Conservation (phyloP, 2,329 filamentous ascomycete genomes). For the Aspergillus proliferans region DNA sequence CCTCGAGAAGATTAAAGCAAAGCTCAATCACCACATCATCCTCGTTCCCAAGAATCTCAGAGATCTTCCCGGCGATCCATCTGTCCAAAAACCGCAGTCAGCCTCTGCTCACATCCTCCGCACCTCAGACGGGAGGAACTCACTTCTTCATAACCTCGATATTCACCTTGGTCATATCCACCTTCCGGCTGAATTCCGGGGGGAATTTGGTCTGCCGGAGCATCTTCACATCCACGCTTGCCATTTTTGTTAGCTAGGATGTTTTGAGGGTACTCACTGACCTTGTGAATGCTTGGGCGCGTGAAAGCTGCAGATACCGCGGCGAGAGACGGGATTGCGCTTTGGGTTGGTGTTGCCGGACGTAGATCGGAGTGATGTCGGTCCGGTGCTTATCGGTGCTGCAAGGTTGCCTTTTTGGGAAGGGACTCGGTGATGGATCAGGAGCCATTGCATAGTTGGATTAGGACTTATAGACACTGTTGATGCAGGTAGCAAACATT, state of each 20-base stretch:
- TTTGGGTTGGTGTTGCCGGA: constrained; percentile 5
- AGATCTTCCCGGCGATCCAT: constrained; percentile 89
- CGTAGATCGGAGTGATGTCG: constrained; percentile 8
- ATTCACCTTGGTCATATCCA: constrained; percentile 96
- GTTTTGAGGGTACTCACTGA: neutral
- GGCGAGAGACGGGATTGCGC: constrained; percentile 6
- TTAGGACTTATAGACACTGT: too few relatives aligned
- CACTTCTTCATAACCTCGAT: constrained; percentile 97
- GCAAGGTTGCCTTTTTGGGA: too few relatives aligned
- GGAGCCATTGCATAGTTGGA: too few relatives aligned
- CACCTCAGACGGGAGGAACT: constrained; percentile 27
- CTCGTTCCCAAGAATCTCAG: constrained; percentile 80
- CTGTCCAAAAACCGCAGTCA: constrained; percentile 42
- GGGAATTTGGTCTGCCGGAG: constrained; percentile 90
- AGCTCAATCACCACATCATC: constrained; percentile 95
- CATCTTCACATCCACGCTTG: constrained; percentile 80
- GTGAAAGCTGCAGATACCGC: neutral
- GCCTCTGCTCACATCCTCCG: neutral
- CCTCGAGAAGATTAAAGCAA: constrained; percentile 64
- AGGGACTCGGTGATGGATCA: too few relatives aligned
- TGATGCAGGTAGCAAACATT: too few relatives aligned
- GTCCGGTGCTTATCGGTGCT: constrained; percentile 4
- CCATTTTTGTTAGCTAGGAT: constrained; percentile 49
- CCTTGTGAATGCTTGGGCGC: too few relatives aligned
- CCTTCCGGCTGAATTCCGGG: constrained; percentile 86